Base-by-base conservation (phyloP, 805 yeast species). In the Saturnispora sekii region DNA sequence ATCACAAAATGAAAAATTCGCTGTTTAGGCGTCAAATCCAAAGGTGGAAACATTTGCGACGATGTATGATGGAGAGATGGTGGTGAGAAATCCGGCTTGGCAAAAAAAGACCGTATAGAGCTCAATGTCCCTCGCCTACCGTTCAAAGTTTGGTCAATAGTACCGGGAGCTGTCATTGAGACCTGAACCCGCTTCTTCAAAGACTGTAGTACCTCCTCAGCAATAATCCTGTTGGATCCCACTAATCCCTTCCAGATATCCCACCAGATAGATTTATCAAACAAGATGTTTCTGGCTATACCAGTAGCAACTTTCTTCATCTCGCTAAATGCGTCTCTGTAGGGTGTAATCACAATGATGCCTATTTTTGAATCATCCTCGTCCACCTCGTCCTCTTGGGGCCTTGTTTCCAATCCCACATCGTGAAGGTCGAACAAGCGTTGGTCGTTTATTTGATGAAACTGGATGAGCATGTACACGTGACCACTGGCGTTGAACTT, bases 401-500 rank as follows among this genome's bases (percentile, higher is more conserved):
- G 12, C 14, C 12, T 12, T n/a, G 12, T 14, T 11, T 49, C 34
- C 2, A 48, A 34, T 10, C 46, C 37, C 3, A 33, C 32, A 44
- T 54, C 63, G 40, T 60, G 61, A 10, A 60, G 43, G n/a, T 52
- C 51, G 54, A 61, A 58, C 21, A 59, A 44, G 18, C 57, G 53
- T 38, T 56, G 54, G 39, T 62, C 63, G 14, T 66, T 59, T 32
- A 66, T 51, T 40, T 70, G 71, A 39, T 81, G 58, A 51, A 79
- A 78, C 47, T 78, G 79, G 37, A 88, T 83, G 55, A 83, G 86
- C 10, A 87, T 79, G 57, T 93, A 84, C 5, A 90, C 63, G 55
- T 89, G 93, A 9, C 98, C 98, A 51, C 79, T 79, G 2, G 86
- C 66, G 57, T 93, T 90, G 67, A 90, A 90, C 53, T 84, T 78